Evolutionary conservation across 108 stramenopile genomes (phyloP), one percentile per base, ranked within the genome.

Genomic region (Cyclotella cryptica): DNA sequence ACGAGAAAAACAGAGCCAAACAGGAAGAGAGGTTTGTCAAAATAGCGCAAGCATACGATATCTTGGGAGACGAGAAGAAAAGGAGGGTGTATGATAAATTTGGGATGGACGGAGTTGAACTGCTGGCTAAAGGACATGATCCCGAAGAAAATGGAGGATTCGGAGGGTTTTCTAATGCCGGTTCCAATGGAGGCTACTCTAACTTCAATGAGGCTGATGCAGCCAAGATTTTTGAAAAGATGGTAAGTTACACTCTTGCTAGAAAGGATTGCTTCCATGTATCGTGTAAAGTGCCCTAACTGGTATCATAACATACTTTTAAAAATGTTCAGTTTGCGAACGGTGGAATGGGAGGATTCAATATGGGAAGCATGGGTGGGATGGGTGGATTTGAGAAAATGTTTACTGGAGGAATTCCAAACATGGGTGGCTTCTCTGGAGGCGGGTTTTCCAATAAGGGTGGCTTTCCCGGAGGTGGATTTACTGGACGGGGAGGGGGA

Each of bases 41-140:
- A 67, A 80, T 95, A 24, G 52, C 71, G 46, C 86, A 88, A 79
- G 91, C 93, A 14, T 95, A 95, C 55, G 85, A 85, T 27, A 79
- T 95, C 6, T 52, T 95, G 43, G 79, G 83, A 59, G 91, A 95
- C 65, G 88, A 90, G n/a, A 86, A 95, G 51, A 95, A 95, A 54
- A 83, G 90, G 61, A 80, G 88, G 67, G 74, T 95, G 10, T 95
- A 92, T 69, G 93, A 95, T 59, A 76, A 88, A 30, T 90, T 90
- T 69, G 91, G 93, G 0, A 86, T 90, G 27, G 64, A 85, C 39
- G 93, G 93, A 26, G 39, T 95, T 13, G 88, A 88, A 63, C 83
- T 81, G 43, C 55, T 72, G 46, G 90, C 86, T 46, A 78, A 75
- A 41, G 93, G 89, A 51, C 62, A 78, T 40, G 88, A 93, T 87